Conservation (phyloP, 2,329 filamentous ascomycete genomes). For the Rhytidhysteron rufulum region DNA sequence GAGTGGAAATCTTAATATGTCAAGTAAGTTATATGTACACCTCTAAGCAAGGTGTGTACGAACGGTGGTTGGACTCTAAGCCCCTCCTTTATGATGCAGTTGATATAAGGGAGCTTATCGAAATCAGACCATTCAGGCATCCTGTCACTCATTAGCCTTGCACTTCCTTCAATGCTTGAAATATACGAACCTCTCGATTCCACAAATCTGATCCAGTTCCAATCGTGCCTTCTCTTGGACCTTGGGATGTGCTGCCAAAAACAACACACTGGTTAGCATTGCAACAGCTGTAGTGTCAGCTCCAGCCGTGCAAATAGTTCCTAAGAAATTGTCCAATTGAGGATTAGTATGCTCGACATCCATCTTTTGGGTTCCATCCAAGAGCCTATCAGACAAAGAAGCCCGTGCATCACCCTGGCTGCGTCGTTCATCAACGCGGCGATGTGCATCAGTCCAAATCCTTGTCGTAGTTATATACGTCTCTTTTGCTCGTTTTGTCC, state of each 20-base stretch:
- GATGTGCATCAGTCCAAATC: slow-evolving; percentile 2
- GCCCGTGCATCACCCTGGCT: slow-evolving; percentile 2
- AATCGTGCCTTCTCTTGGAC: slow-evolving; percentile 1
- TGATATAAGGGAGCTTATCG: slow-evolving; percentile 13
- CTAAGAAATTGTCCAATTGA: slow-evolving; percentile 2
- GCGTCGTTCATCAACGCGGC: slow-evolving; percentile 3
- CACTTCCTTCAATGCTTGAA: neutral
- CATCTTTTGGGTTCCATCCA: slow-evolving; percentile 1
- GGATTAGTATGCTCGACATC: neutral
- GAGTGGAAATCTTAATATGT: neutral
- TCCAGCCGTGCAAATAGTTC: neutral
- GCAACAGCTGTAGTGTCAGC: slow-evolving; percentile 2
- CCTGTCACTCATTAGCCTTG: neutral
- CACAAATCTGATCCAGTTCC: slow-evolving; percentile 7
- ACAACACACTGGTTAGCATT: slow-evolving; percentile 1
- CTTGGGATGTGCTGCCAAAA: slow-evolving; percentile 1
- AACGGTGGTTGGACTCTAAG: slow-evolving; percentile 14
- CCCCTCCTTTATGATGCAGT: slow-evolving; percentile 18
- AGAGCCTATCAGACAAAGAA: slow-evolving; percentile 4
- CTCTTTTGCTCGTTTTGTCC: slow-evolving; percentile 1
- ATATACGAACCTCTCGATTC: slow-evolving; percentile 1
- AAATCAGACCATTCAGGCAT: slow-evolving; percentile 4
- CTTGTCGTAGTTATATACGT: slow-evolving; percentile 1
- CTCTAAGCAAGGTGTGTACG: too few relatives aligned
- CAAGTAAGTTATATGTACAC: too few relatives aligned